These are phyloP conservation scores for Claviceps humidiphila DNA, from an alignment of 2,329 filamentous ascomycete genomes.

Conservation along the genomic window DNA sequence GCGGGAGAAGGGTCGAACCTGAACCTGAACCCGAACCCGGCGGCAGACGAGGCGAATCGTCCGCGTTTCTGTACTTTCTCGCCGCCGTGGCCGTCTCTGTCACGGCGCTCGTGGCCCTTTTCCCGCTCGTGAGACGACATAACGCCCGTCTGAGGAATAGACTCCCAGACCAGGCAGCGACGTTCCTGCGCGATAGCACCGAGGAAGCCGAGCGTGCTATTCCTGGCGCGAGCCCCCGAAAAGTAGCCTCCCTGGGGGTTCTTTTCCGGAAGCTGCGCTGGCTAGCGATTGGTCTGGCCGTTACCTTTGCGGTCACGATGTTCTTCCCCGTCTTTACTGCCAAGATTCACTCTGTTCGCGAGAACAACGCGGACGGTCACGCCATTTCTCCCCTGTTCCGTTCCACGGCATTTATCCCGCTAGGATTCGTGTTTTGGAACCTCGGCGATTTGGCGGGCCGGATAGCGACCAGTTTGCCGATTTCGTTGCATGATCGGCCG, in stretches of 20 bases:
- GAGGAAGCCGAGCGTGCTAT: slow-evolving; percentile 38
- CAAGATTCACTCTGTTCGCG: slow-evolving; percentile 38
- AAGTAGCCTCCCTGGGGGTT: slow-evolving; percentile 40
- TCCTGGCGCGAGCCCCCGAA: slow-evolving; percentile 19
- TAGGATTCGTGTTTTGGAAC: slow-evolving; percentile 91
- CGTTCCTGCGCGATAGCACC: slow-evolving; percentile 33
- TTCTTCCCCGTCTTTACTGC: slow-evolving; percentile 86
- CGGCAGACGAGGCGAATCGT: slow-evolving; percentile 23
- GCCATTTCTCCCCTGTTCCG: slow-evolving; percentile 46
- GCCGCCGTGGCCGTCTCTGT: slow-evolving; percentile 70
- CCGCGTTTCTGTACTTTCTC: slow-evolving; percentile 83
- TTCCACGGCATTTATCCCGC: slow-evolving; percentile 70
- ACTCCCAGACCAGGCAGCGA: slow-evolving; percentile 33
- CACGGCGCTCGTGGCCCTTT: slow-evolving; percentile 56
- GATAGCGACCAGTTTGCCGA: slow-evolving; percentile 47
- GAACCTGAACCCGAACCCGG: neutral
- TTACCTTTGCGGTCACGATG: slow-evolving; percentile 81
- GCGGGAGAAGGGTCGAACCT: neutral
- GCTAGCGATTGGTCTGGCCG: slow-evolving; percentile 61
- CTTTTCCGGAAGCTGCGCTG: slow-evolving; percentile 70
- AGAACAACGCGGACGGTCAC: slow-evolving; percentile 21
- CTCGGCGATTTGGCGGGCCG: slow-evolving; percentile 71
- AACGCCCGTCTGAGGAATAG: slow-evolving; percentile 33
- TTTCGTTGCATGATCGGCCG: slow-evolving; percentile 48
- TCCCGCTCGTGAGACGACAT: slow-evolving; percentile 55